Evolutionary conservation across 352 stramenopile genomes (phyloP).

Genomic region (Peronosclerospora sorghi): DNA sequence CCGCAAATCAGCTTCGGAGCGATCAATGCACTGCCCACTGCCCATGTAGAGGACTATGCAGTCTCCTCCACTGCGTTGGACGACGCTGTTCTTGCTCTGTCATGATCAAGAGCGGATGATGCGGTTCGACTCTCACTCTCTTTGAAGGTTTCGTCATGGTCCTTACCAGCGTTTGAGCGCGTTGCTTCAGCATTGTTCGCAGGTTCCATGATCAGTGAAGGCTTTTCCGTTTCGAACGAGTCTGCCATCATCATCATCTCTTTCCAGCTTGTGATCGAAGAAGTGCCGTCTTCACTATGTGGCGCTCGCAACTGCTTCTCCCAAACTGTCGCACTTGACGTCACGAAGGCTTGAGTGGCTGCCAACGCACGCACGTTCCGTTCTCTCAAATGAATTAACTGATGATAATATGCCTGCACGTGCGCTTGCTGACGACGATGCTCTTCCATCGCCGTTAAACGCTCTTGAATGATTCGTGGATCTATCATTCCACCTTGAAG

Average conservation of each 20-base stretch:
- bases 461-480: conserved; percentile 47
- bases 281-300: conserved; percentile 13
- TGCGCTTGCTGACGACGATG: conserved; percentile 41
- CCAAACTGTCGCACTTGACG: conserved; percentile 28
- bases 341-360: conserved; percentile 34
- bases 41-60: conserved; percentile 4
- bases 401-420: conserved; percentile 44
- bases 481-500: conserved; percentile 45
- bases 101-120: background rate
- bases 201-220: background rate
- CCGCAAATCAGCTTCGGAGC: conserved; percentile 48
- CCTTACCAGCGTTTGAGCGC: conserved; percentile 8
- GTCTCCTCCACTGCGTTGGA: conserved; percentile 15
- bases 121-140: conserved; percentile 13
- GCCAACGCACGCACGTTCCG: conserved; percentile 43
- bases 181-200: background rate
- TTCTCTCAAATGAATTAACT: conserved; percentile 32
- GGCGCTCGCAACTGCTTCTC: conserved; percentile 25
- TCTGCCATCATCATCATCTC: conserved; percentile 12
- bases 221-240: conserved; percentile 3
- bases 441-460: conserved; percentile 38
- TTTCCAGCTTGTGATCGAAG: conserved; percentile 22
- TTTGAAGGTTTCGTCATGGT: conserved; percentile 6
- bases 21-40: conserved; percentile 79
- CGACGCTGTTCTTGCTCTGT: conserved; percentile 1